phyloP scores from a whole-genome alignment of 1,139 yeast species.

The Sugiyamaella japonica region DNA sequence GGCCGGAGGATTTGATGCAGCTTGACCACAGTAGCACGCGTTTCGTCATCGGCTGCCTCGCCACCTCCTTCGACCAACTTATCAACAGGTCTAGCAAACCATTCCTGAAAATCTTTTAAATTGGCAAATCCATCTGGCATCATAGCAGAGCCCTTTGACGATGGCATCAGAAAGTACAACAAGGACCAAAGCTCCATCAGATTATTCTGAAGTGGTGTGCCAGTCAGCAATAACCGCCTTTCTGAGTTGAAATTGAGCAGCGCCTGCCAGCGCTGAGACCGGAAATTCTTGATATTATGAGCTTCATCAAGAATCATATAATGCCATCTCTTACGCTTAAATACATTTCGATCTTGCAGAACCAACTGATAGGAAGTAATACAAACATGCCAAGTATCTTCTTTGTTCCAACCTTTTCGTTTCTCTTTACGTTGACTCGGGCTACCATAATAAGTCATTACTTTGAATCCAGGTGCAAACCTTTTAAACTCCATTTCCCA shows the following conservation, averaged over 20 bases:
- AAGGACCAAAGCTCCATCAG: conserved; percentile 93
- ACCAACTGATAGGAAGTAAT: conserved; percentile 96
- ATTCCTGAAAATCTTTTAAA: conserved; percentile 90
- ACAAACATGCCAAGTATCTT: conserved; percentile 94
- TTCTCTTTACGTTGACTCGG: conserved; percentile 96
- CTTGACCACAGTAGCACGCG: conserved; percentile 80
- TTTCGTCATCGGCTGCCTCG: conserved; percentile 63
- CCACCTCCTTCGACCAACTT: conserved; percentile 79
- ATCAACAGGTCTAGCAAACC: conserved; percentile 98
- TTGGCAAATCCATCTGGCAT: conserved; percentile 98
- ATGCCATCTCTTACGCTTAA: conserved; percentile 89
- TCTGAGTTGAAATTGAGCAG: conserved; percentile 89
- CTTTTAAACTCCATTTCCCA: conserved; percentile 99
- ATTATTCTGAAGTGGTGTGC: conserved; percentile 93
- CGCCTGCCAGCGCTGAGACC: conserved; percentile 97
- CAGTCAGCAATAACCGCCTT: conserved; percentile 82
- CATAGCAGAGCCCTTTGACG: conserved; percentile 62
- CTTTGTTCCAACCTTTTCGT: conserved; percentile 96
- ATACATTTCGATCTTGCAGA: conserved; percentile 93
- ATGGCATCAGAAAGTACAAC: conserved; percentile 93
- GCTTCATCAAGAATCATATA: conserved; percentile 98
- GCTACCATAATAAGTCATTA: conserved; percentile 93
- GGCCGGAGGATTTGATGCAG: conserved; percentile 94
- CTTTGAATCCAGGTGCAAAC: conserved; percentile 97
- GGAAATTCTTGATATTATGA: conserved; percentile 92